A percentile compares a stretch with the other conserved stretches of the same genome.
phyloP scores from a whole-genome alignment of 2,329 filamentous ascomycete species.

The Coniochaeta sp. region DNA sequence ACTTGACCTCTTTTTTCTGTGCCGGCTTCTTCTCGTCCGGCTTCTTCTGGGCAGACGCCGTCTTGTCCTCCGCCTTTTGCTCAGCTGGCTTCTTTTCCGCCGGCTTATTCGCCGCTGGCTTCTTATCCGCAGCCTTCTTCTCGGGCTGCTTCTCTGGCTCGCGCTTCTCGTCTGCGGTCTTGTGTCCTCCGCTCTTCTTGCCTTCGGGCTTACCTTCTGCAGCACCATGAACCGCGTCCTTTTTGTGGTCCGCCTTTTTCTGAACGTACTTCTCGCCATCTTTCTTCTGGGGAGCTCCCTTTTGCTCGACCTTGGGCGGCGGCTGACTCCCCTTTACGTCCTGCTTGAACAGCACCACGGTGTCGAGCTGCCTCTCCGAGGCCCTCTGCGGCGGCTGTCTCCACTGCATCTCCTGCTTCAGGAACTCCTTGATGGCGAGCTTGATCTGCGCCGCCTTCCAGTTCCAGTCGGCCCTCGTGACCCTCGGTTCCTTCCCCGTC shows the following conservation, averaged over 20 bases:
- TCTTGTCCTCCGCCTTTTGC: not conserved
- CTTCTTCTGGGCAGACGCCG: not conserved
- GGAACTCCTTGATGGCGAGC: constrained; percentile 14
- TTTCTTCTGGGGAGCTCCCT: not conserved
- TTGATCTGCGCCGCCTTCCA: constrained; percentile 14
- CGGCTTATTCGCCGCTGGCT: not conserved
- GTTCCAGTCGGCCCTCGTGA: constrained; percentile 14
- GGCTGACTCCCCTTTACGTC: not conserved
- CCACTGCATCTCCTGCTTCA: constrained; percentile 16
- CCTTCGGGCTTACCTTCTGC: not conserved
- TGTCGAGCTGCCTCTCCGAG: not conserved
- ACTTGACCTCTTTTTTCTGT: not conserved
- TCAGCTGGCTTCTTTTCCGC: not conserved
- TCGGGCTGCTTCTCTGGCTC: not conserved
- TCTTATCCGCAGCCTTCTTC: not conserved
- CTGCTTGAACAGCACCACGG: not conserved
- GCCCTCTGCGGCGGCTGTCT: constrained; percentile 5
- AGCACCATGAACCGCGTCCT: not conserved
- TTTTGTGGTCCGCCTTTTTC: not conserved
- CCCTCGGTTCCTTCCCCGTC: not conserved
- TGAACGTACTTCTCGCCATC: not conserved
- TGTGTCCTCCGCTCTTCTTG: not conserved
- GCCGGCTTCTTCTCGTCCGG: not conserved
- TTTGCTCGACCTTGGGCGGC: not conserved
- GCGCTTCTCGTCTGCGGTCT: not conserved